phyloP scores from a whole-genome alignment of 2,329 filamentous ascomycete genomes.

The Stylonectria norvegica region DNA sequence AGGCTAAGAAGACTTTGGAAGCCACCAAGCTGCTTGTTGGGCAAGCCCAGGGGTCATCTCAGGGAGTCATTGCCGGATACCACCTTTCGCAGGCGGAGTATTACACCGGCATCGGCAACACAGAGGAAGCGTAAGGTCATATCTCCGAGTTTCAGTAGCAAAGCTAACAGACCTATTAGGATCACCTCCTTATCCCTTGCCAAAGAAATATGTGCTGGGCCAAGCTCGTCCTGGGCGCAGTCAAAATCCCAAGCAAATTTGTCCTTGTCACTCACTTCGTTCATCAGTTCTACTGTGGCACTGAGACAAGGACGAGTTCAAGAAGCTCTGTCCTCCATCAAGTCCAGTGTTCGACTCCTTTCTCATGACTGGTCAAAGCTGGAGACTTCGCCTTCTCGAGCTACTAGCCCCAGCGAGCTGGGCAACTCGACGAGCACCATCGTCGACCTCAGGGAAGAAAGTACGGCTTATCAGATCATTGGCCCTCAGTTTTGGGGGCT shows the following conservation, averaged over 20 bases:
- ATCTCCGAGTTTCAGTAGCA: not conserved
- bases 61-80: constrained; percentile 48
- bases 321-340: constrained; percentile 55
- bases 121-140: constrained; percentile 54
- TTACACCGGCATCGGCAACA: constrained; percentile 62
- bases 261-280: constrained; percentile 33
- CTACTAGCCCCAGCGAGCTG: constrained; percentile 22
- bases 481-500: constrained; percentile 74
- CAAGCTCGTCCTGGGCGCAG: constrained; percentile 32
- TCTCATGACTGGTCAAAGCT: constrained; percentile 55
- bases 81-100: constrained; percentile 75
- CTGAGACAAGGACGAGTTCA: constrained; percentile 60
- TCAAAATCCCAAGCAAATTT: constrained; percentile 34
- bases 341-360: constrained; percentile 54
- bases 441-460: constrained; percentile 24
- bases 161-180: constrained; percentile 19
- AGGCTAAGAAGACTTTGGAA: constrained; percentile 53
- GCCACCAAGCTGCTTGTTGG: constrained; percentile 50
- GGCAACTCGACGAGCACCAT: constrained; percentile 30
- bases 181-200: constrained; percentile 36
- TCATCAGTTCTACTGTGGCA: constrained; percentile 62
- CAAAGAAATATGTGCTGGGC: constrained; percentile 33
- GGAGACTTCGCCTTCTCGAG: constrained; percentile 33
- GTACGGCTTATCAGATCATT: constrained; percentile 20
- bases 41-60: constrained; percentile 35